Evolutionary conservation across 2,329 filamentous ascomycete genomes (phyloP), one percentile per base, ranked within the genome.

Genomic region (Xylariaceae sp.): DNA sequence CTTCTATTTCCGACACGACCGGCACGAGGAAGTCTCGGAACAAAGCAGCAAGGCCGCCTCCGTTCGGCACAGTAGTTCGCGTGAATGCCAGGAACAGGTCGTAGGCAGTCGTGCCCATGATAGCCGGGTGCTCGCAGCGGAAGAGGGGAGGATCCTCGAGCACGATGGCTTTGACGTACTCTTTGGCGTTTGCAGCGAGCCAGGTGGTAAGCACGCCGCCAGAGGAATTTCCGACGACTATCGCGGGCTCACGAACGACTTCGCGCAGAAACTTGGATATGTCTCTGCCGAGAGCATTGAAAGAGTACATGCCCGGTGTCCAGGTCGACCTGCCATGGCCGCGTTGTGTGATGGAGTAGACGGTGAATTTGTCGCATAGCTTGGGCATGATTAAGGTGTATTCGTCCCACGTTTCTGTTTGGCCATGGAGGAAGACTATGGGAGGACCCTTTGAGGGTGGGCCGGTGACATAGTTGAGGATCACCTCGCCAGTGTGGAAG

Each of bases 361-460:
- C 25, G 4, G 44, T 43, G 33, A 47, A 47, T n/a, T 47, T 39
- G 23, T 6, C 22, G 34, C 44, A 37, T 5, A 43, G 35, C 20
- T 42, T 19, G 12, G 39, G 40, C 44, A 47, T 47, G 20, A 47
- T 47, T 33, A 47, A 47, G 22, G 39, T 47, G 16, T 47, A 47
- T 19, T 47, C 44, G 7, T 47, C 40, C 44, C 40, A 47, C 25
- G 40, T 47, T 6, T 37, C 44, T 2, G 34, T 29, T 14, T 42
- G 44, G n/a, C 44, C 44, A 35, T 47, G 44, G 10, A 47, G 33
- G 27, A 47, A 47, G 34, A 47, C 34, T 22, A 47, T 25, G 23
- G 44, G 40, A 8, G 44, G 34, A 10, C 44, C 35, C 5, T 33
- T 43, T 20, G 7, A 17, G 3, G 14, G 20, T 5, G 44, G 44